Evolutionary conservation across 352 stramenopile genomes (phyloP).

Genomic region (Phytophthora syringae): DNA sequence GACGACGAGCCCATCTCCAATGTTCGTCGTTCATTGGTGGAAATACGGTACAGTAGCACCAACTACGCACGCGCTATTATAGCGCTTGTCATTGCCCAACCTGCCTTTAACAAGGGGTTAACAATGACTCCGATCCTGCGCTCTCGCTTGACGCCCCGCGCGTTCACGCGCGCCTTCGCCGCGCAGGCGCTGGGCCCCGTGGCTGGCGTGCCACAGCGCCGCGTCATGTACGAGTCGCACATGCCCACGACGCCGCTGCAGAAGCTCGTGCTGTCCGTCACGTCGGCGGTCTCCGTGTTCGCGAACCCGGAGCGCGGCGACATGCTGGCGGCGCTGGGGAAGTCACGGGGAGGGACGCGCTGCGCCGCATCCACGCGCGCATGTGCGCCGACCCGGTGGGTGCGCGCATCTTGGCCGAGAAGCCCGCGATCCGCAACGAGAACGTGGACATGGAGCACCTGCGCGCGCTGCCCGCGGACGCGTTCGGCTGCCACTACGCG

Average conservation of each 20-base stretch:
- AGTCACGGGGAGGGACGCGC: conserved; percentile 88
- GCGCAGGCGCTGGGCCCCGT: conserved; percentile 22
- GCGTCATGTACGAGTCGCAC: conserved; percentile 77
- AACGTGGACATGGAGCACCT: conserved; percentile 80
- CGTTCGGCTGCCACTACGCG: conserved; percentile 93
- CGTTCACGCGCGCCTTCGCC: conserved; percentile 13
- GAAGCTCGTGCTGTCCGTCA: conserved; percentile 87
- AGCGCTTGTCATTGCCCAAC: no score
- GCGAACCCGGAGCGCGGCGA: conserved; percentile 93
- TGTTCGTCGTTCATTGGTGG: background rate
- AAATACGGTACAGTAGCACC: background rate
- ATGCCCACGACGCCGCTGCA: conserved; percentile 83
- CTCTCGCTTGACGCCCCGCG: conserved; percentile 14
- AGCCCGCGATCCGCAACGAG: conserved; percentile 80
- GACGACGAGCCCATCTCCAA: conserved; percentile 8
- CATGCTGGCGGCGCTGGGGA: conserved; percentile 96
- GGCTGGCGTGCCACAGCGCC: conserved; percentile 55
- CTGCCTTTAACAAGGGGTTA: no score
- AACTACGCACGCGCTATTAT: no score
- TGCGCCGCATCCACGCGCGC: conserved; percentile 81
- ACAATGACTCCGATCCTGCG: conserved; percentile 23
- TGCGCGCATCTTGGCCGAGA: conserved; percentile 88
- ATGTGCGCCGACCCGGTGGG: conserved; percentile 91
- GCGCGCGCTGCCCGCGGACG: conserved; percentile 64
- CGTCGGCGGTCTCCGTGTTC: conserved; percentile 91